Conservation (phyloP, 2,329 filamentous ascomycete genomes). For the Verruconis gallopava region DNA sequence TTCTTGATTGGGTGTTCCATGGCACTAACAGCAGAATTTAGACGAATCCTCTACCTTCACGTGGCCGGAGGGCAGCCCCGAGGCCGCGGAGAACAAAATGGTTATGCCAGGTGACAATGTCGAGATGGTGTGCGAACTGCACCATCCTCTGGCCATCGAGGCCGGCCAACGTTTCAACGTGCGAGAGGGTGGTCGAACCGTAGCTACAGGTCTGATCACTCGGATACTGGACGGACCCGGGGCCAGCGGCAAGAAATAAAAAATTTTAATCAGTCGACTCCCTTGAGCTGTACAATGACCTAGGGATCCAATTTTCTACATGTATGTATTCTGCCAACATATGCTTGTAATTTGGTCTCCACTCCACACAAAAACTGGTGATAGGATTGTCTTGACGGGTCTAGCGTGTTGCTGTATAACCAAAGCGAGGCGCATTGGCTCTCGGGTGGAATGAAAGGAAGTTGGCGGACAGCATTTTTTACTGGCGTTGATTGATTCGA, state of each 20-base stretch:
- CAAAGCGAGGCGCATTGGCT: too few species aligned
- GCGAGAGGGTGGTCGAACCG: constrained; percentile 74
- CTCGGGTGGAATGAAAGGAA: too few species aligned
- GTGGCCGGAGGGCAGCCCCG: constrained; percentile 75
- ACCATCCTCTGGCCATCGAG: constrained; percentile 78
- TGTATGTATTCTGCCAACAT: too few species aligned
- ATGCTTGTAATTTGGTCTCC: too few species aligned
- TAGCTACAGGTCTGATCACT: constrained; percentile 28
- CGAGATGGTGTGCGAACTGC: constrained; percentile 84
- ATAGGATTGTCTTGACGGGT: too few species aligned
- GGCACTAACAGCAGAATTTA: constrained; percentile 13
- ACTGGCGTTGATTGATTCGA: too few species aligned
- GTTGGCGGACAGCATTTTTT: too few species aligned
- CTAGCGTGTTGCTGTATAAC: too few species aligned
- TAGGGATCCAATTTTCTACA: too few species aligned
- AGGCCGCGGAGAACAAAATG: constrained; percentile 54
- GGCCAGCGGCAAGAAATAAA: not conserved
- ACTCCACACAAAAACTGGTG: too few species aligned
- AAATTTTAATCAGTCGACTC: too few species aligned
- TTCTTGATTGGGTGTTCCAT: not conserved
- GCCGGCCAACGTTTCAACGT: constrained; percentile 94
- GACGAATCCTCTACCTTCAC: constrained; percentile 61
- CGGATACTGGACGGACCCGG: constrained; percentile 21
- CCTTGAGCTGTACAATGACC: too few species aligned
- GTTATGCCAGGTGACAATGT: constrained; percentile 98